phyloP scores from a whole-genome alignment of 768 basidiomycete species.

The Naganishia vishniacii region DNA sequence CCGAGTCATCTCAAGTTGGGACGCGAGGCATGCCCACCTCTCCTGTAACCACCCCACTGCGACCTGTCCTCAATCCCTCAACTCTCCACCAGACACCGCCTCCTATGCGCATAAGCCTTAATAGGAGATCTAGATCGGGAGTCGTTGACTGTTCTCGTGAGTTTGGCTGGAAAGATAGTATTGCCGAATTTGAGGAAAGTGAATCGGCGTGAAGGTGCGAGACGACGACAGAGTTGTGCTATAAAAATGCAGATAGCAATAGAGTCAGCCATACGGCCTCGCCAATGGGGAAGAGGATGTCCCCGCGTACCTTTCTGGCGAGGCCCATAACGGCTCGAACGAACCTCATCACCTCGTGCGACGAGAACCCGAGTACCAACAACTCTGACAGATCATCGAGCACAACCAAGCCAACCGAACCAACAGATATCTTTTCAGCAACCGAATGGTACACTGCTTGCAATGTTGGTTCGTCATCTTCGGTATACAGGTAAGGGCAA shows the following conservation, averaged over 20 bases:
- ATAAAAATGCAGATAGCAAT: background rate
- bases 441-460: conserved; percentile 31
- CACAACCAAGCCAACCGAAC: conserved; percentile 30
- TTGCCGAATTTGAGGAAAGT: conserved; percentile 25
- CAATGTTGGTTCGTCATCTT: conserved; percentile 27
- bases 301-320: conserved; percentile 28
- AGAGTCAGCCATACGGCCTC: background rate
- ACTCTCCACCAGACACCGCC: conserved; percentile 42
- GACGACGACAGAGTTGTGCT: conserved; percentile 32
- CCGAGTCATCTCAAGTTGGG: no score
- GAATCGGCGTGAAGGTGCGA: conserved; percentile 41
- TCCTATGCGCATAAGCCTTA: conserved; percentile 33
- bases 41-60: conserved; percentile 45
- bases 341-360: conserved; percentile 32
- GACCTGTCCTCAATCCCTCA: conserved; percentile 34
- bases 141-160: background rate
- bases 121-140: conserved; percentile 32
- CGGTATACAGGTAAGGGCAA: conserved; percentile 32
- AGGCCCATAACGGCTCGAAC: conserved; percentile 33
- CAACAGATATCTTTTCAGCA: background rate
- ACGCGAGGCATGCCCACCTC: conserved; percentile 36
- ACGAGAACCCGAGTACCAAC: conserved; percentile 33
- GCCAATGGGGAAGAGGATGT: no score
- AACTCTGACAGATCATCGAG: conserved; percentile 41
- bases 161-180: conserved; percentile 14